Evolutionary conservation across 768 basidiomycete species (phyloP), one percentile per base, ranked within the genome.

Genomic region (Mrakia blollopis): DNA sequence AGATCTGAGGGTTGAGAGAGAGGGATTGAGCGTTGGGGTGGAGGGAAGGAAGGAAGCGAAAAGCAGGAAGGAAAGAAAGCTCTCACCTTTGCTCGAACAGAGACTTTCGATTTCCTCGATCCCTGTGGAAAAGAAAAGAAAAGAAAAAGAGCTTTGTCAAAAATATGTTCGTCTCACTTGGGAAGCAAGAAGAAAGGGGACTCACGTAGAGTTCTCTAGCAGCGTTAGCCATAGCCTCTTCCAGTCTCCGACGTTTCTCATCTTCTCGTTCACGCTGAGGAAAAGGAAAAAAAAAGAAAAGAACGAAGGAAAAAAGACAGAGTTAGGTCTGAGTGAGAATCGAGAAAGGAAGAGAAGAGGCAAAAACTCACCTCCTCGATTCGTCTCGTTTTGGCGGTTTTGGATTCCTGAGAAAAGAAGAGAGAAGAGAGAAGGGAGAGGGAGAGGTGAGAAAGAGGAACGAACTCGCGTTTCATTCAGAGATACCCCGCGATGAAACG

Each of bases 231-330:
- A 72, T 72, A 32, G 50, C 52, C 28, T 47, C 71, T 54, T 72
- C 71, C 32, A 72, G 35, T 8, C 71, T 52, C 14, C 71, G 71
- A 50, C 71, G 71, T 28, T 72, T 72, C 52, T 72, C 71, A 10
- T 72, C 71, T 35, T 72, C 71, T 0, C 71, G 71, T 28, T 54
- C 13, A 23, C 71, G 50, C 71, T 72, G 70, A n/a, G n/a, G n/a
- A n/a, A n/a, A n/a, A n/a, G n/a, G n/a, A n/a, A n/a, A n/a, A n/a
- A n/a, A n/a, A n/a, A n/a, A n/a, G 7, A 21, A 23, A 5, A 37
- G 67, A 30, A 23, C 2, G 39, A 28, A 41, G 28, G 18, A 50
- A 16, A 18, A 50, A 50, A 16, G 16, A 7, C 16, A 50, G n/a
- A n/a, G 70, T 71, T 30, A 71, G 41, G 3, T 2, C 10, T 7